phyloP scores from a whole-genome alignment of 352 stramenopile genomes.

The Lagenidium sp. region DNA sequence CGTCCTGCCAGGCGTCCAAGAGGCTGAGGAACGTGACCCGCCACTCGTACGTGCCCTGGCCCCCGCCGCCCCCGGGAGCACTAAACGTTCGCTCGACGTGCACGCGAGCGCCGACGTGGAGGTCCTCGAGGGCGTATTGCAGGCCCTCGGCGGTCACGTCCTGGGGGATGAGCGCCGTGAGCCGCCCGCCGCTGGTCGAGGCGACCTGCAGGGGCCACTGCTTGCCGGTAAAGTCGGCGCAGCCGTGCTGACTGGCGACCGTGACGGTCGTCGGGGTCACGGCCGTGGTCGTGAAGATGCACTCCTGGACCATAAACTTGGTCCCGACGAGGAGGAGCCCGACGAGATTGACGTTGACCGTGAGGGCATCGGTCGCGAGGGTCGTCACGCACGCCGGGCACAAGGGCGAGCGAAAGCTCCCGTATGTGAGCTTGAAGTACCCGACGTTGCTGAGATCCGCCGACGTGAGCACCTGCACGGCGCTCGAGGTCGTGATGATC shows the following conservation, averaged over 20 bases:
- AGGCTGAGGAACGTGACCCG: slow-evolving; percentile 89
- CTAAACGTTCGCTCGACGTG: slow-evolving; percentile 24
- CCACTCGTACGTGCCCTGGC: slow-evolving; percentile 57
- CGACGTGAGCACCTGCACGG: slow-evolving; percentile 65
- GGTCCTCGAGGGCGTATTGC: slow-evolving; percentile 55
- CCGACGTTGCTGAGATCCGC: slow-evolving; percentile 16
- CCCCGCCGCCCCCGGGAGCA: slow-evolving; percentile 12
- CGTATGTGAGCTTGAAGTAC: slow-evolving; percentile 70
- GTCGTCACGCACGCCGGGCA: slow-evolving; percentile 48
- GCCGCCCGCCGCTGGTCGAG: slow-evolving; percentile 1
- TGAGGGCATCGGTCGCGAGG: slow-evolving; percentile 60
- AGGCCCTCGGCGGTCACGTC: slow-evolving; percentile 45
- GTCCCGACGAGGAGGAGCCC: slow-evolving; percentile 35
- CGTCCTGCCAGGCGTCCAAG: slow-evolving; percentile 60
- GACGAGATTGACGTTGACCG: slow-evolving; percentile 48
- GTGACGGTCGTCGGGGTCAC: slow-evolving; percentile 38
- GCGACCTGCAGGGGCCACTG: slow-evolving; percentile 33
- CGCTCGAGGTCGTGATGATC: slow-evolving; percentile 79
- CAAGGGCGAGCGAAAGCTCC: slow-evolving; percentile 36
- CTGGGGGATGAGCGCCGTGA: slow-evolving; percentile 58
- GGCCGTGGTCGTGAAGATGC: slow-evolving; percentile 45
- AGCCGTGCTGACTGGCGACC: slow-evolving; percentile 49
- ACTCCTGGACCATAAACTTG: slow-evolving; percentile 66
- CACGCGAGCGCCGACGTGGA: slow-evolving; percentile 30
- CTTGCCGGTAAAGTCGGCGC: slow-evolving; percentile 28